Base-by-base conservation (phyloP, 2,329 filamentous ascomycete genomes). In the Reticulascus tulasneorum region DNA sequence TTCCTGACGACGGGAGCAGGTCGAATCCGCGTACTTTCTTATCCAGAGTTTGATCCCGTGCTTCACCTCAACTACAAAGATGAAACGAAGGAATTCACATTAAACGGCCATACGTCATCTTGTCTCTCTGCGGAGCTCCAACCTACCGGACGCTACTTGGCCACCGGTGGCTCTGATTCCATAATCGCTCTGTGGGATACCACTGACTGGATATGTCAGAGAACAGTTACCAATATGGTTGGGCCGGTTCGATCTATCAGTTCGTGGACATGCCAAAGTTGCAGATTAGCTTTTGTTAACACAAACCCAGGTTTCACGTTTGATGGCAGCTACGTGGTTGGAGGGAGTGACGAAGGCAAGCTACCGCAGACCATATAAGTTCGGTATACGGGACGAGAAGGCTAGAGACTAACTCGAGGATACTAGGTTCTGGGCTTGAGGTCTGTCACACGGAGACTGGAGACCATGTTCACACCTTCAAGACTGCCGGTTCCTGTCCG, bases 171-270 rank as follows among this genome's bases (percentile, higher is more conserved):
- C 9, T 79, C 80, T 9, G 86, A 91, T 52, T 84, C 82, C 2
- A 74, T 87, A 33, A 83, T 90, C 47, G 73, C 82, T 6, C 66
- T 91, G 4, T 91, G 85, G 82, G 84, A 90, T 51, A 89, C 85
- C 4, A 71, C 73, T 25, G 80, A 86, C 47, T 89, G 84, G 83
- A 77, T 86, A 37, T 89, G 84, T 53, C 75, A 82, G 51, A 74
- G 81, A 42, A 87, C 84, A 2, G 67, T 89, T 26, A 79, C 79
- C 23, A 72, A 76, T 48, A 83, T 86, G 66, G 71, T 74, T 9
- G 82, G 82, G 2, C 78, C 84, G 4, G 79, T 90, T 19, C 74
- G 77, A 51, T 85, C 77, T 53, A 69, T 90, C 38, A 79, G 75
- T 79, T 58, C 42, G 73, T 63, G n/a, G n/a, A n/a, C n/a, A n/a